Base-by-base conservation (phyloP, 805 yeast genomes). In the Teunomyces funiuensis region DNA sequence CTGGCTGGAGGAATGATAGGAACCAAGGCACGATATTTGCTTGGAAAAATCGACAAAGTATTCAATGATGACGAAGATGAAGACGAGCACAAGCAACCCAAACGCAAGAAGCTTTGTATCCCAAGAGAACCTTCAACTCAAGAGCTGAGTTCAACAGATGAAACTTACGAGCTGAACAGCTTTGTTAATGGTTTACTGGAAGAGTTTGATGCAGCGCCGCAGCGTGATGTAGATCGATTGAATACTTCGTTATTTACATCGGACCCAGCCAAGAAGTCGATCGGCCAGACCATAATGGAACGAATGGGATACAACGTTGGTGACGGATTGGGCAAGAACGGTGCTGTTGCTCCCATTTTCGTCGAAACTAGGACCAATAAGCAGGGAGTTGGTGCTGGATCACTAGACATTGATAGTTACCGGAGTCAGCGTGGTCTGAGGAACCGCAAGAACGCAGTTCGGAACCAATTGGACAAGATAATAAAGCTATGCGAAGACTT, bases 241-340 rank as follows among this genome's bases (percentile, higher is more conserved):
- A 20, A 36, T 18, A 41, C 25, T 6, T 43, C 50, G 13, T 18
- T 28, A 28, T 28, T 28, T 10, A 28, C 26, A 4, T 7, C 17
- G 4, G 36, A 33, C 16, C 10, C 26, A 17, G 15, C 36, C 26
- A 23, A 37, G 6, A 59, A 63, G 36, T 73, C 77, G 0, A 62
- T 68, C 37, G 82, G 80, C 0, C 60, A 76, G 17, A 49, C 66
- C 5, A 77, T 80, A 46, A 79, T 80, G 85, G 63, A 66, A 48
- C 74, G 66, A 48, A 80, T 80, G 85, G 85, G 85, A 1, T 80
- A 68, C 51, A 67, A 62, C 40, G 53, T 69, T 3, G 83, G 82
- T 14, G 63, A 69, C 18, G 51, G 68, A 0, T 55, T 77, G 13
- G 82, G 83, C 0, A 47, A 39, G 16, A 43, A 51, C 15, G 47